Evolutionary conservation across 1,284 basidiomycete species (phyloP), one percentile per base, ranked within the genome.

Genomic region (Stygiomarasmius scandens): DNA sequence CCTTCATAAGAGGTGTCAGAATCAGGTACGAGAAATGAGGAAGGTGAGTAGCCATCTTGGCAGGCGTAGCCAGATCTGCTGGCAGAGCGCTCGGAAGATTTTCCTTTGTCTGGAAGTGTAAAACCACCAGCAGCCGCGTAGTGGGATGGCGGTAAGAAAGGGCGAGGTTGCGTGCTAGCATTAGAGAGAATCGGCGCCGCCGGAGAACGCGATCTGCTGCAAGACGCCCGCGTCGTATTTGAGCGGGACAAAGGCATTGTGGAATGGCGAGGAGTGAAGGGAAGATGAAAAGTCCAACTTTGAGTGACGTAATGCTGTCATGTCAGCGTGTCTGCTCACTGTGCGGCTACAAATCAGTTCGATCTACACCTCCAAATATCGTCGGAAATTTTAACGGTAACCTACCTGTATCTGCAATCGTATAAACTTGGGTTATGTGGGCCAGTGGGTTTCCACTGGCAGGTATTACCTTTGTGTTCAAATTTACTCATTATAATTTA

Each of bases 71-170:
- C 38, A 52, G 36, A 52, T 14, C 25, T 46, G n/a, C 48, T 41
- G 34, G 48, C 23, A 32, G 29, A 32, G 12, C 44, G 22, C 23
- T 58, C 49, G 14, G 48, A 59, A 22, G 43, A 48, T n/a, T 48
- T 60, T 22, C 25, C 59, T 45, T 61, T 54, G 50, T 41, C 56
- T 45, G 63, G 61, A 58, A 71, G 71, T 1, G 66, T 45, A 9
- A 80, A 58, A 1, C 82, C 83, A 2, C 80, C 85, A 1, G 85
- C 86, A 1, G 82, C 82, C 20, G 86, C 86, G 68, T 86, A 88
- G 61, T 86, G 79, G 27, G 86, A 82, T 0, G 86, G 86, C 8
- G 86, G 86, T 16, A 82, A 69, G 62, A 84, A 88, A 45, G 48
- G 53, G 29, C 43, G 56, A 32, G 49, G 24, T 29, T 59, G 54